Evolutionary conservation across 2,329 filamentous ascomycete species (phyloP).

Genomic region (Xylaria polymorpha): DNA sequence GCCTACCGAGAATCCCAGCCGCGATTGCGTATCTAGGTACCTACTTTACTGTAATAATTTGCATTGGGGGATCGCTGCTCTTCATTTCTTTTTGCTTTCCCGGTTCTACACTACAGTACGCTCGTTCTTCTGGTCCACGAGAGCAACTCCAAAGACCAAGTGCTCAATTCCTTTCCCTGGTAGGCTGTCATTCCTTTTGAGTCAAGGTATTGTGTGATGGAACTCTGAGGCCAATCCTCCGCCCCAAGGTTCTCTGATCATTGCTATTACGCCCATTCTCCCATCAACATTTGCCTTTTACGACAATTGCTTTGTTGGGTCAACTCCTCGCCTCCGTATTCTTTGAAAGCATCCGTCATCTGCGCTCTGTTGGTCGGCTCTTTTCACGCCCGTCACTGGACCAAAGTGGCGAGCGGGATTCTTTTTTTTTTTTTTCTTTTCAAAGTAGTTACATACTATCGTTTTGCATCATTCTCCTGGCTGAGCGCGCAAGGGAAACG

Average conservation of each 20-base stretch:
- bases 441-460: not conserved
- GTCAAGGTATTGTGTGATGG: not conserved
- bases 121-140: conserved; percentile 16
- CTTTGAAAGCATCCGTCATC: conserved; percentile 28
- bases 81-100: conserved; percentile 34
- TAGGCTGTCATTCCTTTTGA: conserved; percentile 37
- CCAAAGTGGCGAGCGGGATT: conserved; percentile 3
- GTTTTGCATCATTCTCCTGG: conserved; percentile 4
- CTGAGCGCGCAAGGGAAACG: conserved; percentile 18
- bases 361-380: not conserved
- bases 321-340: conserved; percentile 32
- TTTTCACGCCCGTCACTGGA: conserved; percentile 8
- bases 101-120: no score
- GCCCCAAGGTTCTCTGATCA: conserved; percentile 9
- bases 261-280: conserved; percentile 11
- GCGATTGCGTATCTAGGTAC: not conserved
- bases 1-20: conserved; percentile 11
- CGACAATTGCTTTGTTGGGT: conserved; percentile 35
- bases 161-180: conserved; percentile 23
- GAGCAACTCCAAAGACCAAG: conserved; percentile 7
- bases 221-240: not conserved
- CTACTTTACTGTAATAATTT: conserved; percentile 39
- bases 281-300: conserved; percentile 28
- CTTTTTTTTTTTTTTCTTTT: conserved; percentile 10
- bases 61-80: conserved; percentile 42